These are phyloP conservation scores for Holtermannia corniformis DNA, from an alignment of 768 basidiomycete genomes.

Conservation along the genomic window DNA sequence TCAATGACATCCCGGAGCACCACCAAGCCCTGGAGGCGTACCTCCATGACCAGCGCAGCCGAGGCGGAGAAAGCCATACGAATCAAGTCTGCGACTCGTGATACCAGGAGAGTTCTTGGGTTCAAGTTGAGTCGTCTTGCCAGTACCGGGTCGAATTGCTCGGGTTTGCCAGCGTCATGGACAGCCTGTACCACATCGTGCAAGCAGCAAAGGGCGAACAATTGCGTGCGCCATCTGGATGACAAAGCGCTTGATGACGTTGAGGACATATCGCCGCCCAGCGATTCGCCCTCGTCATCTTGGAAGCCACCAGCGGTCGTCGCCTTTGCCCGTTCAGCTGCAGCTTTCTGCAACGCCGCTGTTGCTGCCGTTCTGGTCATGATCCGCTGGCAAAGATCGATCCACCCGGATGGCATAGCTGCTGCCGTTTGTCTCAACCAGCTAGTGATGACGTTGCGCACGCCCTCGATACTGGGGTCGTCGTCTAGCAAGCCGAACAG, in stretches of 20 bases:
- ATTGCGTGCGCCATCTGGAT: conserved; percentile 90
- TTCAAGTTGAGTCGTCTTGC: conserved; percentile 44
- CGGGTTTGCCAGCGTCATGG: conserved; percentile 58
- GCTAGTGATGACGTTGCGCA: conserved; percentile 79
- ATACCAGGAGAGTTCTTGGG: conserved; percentile 57
- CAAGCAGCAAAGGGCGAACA: conserved; percentile 86
- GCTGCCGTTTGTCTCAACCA: conserved; percentile 94
- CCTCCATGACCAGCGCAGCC: conserved; percentile 91
- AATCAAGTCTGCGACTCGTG: conserved; percentile 83
- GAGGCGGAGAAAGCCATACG: conserved; percentile 97
- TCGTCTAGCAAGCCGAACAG: conserved; percentile 92
- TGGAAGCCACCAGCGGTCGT: conserved; percentile 42
- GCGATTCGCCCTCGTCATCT: conserved; percentile 90
- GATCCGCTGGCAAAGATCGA: conserved; percentile 91
- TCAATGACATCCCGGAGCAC: conserved; percentile 87
- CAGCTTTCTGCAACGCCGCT: conserved; percentile 46
- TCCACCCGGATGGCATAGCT: conserved; percentile 93
- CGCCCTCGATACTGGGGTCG: conserved; percentile 85
- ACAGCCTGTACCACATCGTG: conserved; percentile 79
- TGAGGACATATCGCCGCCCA: conserved; percentile 39
- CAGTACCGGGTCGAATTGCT: conserved; percentile 71
- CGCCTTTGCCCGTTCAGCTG: conserved; percentile 6
- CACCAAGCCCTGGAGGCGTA: conserved; percentile 77
- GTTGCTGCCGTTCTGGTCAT: conserved; percentile 89
- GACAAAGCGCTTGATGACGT: conserved; percentile 19